Evolutionary conservation across 2,329 filamentous ascomycete genomes (phyloP).

Genomic region (Pseudopyricularia cyperi): DNA sequence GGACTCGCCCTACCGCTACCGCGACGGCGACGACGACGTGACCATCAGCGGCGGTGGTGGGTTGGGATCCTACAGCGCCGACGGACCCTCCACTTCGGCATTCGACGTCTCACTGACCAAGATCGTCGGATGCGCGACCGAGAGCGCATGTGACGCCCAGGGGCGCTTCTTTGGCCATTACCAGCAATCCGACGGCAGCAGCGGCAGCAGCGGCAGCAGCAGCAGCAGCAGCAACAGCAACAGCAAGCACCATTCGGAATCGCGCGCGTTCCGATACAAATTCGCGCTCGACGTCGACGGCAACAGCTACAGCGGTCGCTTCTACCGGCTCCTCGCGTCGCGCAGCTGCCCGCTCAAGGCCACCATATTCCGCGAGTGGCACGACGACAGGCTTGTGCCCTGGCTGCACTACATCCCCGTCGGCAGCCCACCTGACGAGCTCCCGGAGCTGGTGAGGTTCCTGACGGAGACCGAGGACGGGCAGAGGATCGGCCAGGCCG

Average conservation of each 20-base stretch:
- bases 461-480: constrained; percentile 32
- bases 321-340: constrained; percentile 34
- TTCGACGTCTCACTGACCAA: constrained; percentile 13
- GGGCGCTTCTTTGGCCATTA: constrained; percentile 7
- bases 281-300: constrained; percentile 41
- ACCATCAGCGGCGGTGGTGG: constrained; percentile 29
- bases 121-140: constrained; percentile 28
- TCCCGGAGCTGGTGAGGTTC: constrained; percentile 36
- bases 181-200: constrained; percentile 2
- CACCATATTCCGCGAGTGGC: constrained; percentile 42
- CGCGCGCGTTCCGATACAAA: constrained; percentile 19
- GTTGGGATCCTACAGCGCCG: background rate
- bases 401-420: constrained; percentile 46
- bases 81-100: background rate
- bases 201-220: too few species aligned
- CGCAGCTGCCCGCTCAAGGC: constrained; percentile 35
- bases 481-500: constrained; percentile 27
- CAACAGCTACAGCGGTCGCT: constrained; percentile 41
- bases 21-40: too few species aligned
- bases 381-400: constrained; percentile 39
- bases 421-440: constrained; percentile 32
- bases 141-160: constrained; percentile 10
- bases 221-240: too few species aligned
- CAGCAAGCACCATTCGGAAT: constrained; percentile 10
- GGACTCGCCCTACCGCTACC: constrained; percentile 22